These are phyloP conservation scores for Monilinia fructicola DNA, from an alignment of 2,329 filamentous ascomycete species.

Conservation along the genomic window DNA sequence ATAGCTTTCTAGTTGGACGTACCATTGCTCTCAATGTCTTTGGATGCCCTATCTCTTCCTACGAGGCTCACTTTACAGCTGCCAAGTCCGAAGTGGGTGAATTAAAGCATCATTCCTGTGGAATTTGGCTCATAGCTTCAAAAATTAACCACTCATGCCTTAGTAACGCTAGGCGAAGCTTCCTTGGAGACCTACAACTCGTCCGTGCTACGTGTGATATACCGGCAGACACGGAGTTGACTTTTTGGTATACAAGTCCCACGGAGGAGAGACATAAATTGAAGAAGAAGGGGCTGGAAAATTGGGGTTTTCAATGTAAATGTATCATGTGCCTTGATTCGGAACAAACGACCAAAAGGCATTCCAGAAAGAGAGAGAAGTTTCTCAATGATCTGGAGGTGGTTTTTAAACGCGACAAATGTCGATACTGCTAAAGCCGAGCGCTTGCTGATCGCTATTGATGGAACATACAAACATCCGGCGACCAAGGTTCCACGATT, in stretches of 20 bases:
- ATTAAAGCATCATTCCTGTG: conserved; percentile 25
- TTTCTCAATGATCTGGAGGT: conserved; percentile 22
- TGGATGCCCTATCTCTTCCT: conserved; percentile 25
- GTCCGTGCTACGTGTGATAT: conserved; percentile 27
- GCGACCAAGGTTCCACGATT: conserved; percentile 23
- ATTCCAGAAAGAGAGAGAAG: conserved; percentile 14
- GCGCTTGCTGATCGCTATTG: conserved; percentile 19
- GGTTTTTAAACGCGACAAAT: conserved; percentile 14
- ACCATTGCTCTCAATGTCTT: conserved; percentile 27
- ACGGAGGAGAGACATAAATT: conserved; percentile 21
- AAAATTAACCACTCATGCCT: conserved; percentile 33
- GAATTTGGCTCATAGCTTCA: conserved; percentile 28
- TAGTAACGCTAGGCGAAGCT: conserved; percentile 28
- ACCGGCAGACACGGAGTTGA: conserved; percentile 26
- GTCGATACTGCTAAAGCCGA: conserved; percentile 23
- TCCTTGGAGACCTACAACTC: conserved; percentile 29
- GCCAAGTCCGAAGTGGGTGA: neutral
- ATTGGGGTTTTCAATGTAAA: conserved; percentile 26
- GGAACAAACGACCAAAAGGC: conserved; percentile 5
- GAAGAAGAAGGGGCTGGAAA: conserved; percentile 23
- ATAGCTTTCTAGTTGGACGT: conserved; percentile 24
- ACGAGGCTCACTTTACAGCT: conserved; percentile 6
- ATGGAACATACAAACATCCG: conserved; percentile 19
- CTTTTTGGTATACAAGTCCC: conserved; percentile 24
- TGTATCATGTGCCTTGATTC: conserved; percentile 27